Conservation (phyloP, 2,329 filamentous ascomycete genomes). For the Talaromyces sp. region DNA sequence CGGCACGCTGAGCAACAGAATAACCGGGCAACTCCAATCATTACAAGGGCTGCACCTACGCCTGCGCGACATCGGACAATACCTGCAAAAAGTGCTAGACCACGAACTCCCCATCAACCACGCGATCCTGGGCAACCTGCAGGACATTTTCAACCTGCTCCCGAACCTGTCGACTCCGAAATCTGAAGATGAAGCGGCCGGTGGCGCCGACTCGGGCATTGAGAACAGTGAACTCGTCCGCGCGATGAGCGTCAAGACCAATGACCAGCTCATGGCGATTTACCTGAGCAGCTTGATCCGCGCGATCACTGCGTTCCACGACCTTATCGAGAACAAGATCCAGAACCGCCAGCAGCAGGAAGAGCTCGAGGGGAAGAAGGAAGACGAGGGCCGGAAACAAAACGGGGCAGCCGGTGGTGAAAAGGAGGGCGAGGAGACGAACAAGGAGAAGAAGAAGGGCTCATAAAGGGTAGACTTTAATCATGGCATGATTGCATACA, state of each 20-base stretch:
- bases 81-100: constrained; percentile 93
- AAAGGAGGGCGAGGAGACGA: constrained; percentile 50
- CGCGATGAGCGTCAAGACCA: constrained; percentile 98
- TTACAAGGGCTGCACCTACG: constrained; percentile 92
- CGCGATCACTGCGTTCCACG: constrained; percentile 97
- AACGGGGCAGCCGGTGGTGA: constrained; percentile 47
- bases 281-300: constrained; percentile 95
- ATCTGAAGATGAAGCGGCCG: constrained; percentile 53
- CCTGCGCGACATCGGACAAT: constrained; percentile 89
- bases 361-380: constrained; percentile 68
- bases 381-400: constrained; percentile 54
- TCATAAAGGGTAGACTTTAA: constrained; percentile 30
- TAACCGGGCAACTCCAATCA: constrained; percentile 96
- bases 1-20: constrained; percentile 89
- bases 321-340: constrained; percentile 99
- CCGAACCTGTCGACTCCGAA: constrained; percentile 87
- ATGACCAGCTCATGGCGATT: constrained; percentile 97
- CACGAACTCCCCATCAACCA: constrained; percentile 93
- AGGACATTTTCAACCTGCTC: constrained; percentile 97
- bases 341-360: constrained; percentile 97
- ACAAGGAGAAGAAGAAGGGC: constrained; percentile 58
- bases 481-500: not conserved
- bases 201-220: constrained; percentile 35
- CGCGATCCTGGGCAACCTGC: constrained; percentile 93
- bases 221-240: constrained; percentile 84